Percentiles rank a stretch among this genome's conserved stretches.
Evolutionary conservation across 441 rosid genomes (phyloP).

Genomic region (Mallotus japonicus): DNA sequence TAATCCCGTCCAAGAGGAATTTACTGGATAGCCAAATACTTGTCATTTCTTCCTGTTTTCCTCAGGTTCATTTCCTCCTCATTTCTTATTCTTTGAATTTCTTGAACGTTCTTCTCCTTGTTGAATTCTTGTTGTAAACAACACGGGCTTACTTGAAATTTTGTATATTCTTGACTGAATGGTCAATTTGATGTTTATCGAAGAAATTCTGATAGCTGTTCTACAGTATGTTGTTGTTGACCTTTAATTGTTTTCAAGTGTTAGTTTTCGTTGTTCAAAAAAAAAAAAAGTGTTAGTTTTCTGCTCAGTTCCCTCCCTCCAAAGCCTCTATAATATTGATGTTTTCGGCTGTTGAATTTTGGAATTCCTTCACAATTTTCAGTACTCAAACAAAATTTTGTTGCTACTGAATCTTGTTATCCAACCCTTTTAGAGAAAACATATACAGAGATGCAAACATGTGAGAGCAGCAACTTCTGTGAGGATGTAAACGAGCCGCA

Average conservation of each 20-base stretch:
- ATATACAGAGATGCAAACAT: slow-evolving; percentile 20
- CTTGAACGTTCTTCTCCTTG: neutral
- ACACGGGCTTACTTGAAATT: too few species aligned
- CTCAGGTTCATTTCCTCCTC: slow-evolving; percentile 24
- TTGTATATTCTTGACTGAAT: too few species aligned
- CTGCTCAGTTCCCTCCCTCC: neutral
- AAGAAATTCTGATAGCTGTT: too few species aligned
- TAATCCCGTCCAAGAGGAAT: slow-evolving; percentile 11
- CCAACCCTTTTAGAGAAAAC: neutral
- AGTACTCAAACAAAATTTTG: neutral
- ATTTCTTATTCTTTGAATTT: slow-evolving; percentile 7
- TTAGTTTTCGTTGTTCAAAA: too few species aligned
- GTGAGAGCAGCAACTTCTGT: slow-evolving; percentile 32
- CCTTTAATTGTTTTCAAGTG: too few species aligned
- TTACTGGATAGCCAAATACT: neutral
- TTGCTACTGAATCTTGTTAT: neutral
- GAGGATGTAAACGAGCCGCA: slow-evolving; percentile 39
- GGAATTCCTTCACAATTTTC: neutral
- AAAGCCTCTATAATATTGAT: neutral
- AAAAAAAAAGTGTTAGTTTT: too few species aligned
- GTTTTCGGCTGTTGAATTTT: neutral
- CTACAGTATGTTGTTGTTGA: too few species aligned
- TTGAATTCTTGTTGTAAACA: slow-evolving; percentile 2
- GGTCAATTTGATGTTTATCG: too few species aligned
- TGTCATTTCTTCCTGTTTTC: neutral